Evolutionary conservation across 176 grass and related monocot species (phyloP).

Genomic region (Eremochloa ophiuroides): DNA sequence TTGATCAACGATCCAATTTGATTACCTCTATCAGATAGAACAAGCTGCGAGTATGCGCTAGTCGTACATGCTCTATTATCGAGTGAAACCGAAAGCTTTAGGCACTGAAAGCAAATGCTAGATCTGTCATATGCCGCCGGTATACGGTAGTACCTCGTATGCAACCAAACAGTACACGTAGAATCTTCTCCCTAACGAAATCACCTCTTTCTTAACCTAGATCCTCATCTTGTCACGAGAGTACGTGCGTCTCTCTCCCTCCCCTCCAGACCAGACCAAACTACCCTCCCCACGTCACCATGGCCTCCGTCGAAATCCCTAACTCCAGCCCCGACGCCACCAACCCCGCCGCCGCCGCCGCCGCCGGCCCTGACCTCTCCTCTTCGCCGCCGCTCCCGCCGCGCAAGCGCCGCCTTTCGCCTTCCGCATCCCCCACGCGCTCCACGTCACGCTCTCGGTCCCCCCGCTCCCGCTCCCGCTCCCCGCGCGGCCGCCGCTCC

Average conservation of each 20-base stretch:
- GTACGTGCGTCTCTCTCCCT: not conserved
- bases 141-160: too few relatives aligned
- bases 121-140: too few relatives aligned
- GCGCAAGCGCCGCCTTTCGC: conserved; percentile 49
- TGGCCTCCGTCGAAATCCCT: conserved; percentile 37
- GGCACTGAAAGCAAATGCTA: too few relatives aligned
- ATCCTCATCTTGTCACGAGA: not conserved
- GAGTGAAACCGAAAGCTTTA: too few relatives aligned
- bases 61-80: too few relatives aligned
- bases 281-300: not conserved
- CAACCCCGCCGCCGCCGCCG: not conserved
- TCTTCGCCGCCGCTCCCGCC: conserved; percentile 49
- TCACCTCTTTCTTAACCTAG: conserved; percentile 11
- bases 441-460: conserved; percentile 33
- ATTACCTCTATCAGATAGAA: not conserved
- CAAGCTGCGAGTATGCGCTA: too few relatives aligned
- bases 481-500: conserved; percentile 24
- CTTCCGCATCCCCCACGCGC: conserved; percentile 27
- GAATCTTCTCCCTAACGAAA: not conserved
- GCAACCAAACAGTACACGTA: too few relatives aligned
- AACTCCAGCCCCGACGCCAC: conserved; percentile 23
- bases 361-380: conserved; percentile 8
- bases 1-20: not conserved
- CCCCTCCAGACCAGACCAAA: too few relatives aligned
- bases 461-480: conserved; percentile 23